A percentile compares a stretch with the other conserved stretches of the same genome.
These are phyloP conservation scores for Fagopyrum homotropicum DNA, from an alignment of 148 eudicot genomes.

Conservation along the genomic window DNA sequence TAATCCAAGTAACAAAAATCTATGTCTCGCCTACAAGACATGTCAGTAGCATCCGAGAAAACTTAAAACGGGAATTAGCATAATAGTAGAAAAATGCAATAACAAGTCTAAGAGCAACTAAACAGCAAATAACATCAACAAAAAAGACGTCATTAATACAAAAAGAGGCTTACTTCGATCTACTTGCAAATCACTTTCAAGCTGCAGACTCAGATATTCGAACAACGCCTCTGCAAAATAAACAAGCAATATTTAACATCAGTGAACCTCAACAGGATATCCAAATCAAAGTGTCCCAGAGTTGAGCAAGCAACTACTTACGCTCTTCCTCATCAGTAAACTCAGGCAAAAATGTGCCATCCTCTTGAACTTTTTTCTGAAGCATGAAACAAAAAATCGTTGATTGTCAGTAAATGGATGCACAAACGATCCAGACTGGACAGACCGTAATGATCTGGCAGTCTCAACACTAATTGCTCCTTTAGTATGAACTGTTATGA, in stretches of 20 bases:
- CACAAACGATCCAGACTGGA: neutral
- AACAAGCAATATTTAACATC: slow-evolving; percentile 1
- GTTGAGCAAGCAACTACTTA: slow-evolving; percentile 2
- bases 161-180: slow-evolving; percentile 11
- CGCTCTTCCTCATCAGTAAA: slow-evolving; percentile 12
- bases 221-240: slow-evolving; percentile 9
- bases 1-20: no score
- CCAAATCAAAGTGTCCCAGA: neutral
- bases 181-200: slow-evolving; percentile 10
- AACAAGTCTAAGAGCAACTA: neutral
- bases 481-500: no score
- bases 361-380: slow-evolving; percentile 9
- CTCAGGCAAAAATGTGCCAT: slow-evolving; percentile 1
- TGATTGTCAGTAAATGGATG: neutral
- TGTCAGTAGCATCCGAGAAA: neutral
- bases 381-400: neutral
- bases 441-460: no score
- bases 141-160: neutral
- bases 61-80: no score
- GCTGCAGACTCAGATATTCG: slow-evolving; percentile 10
- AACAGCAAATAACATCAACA: neutral
- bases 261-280: neutral
- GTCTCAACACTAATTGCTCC: no score
- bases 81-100: no score
- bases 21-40: no score